Evolutionary conservation across 306 rosid genomes (phyloP), one percentile per base, ranked within the genome.

Genomic region (Canavalia ensiformis): DNA sequence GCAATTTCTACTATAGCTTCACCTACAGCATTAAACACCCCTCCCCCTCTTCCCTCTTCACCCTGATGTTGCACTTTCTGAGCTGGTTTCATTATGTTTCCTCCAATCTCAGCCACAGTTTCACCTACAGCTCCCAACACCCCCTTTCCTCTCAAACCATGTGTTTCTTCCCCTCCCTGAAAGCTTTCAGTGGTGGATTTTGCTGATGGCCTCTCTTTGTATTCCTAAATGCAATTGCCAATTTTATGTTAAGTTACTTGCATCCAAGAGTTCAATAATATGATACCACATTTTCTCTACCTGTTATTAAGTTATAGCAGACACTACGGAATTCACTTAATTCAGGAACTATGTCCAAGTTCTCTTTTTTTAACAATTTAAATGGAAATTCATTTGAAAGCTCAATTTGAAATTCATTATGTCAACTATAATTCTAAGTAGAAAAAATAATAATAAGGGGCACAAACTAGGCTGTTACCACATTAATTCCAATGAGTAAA

Each of bases 1-100:
- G 92, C 97, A 4, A 90, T 89, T 83, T 91, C 97, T 5, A 72
- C 49, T 39, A 89, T 72, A 2, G 97, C 89, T 63, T 91, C 98
- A 1, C 91, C 95, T 45, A 91, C 73, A 50, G 92, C 91, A 28
- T 78, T 86, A 25, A 89, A 34, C 12, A 88, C 78, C 4, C 88
- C 88, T 6, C 77, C 83, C 12, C 13, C 83, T 31, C 39, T 52
- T 7, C 78, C 82, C 2, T 42, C 45, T 47, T 10, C 65, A 41
- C 64, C 46, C 8, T 57, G 6, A 12, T 11, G 33, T 25, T 60
- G 68, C 57, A 66, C 87, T 54, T 33, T 81, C 79, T 77, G 75
- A 0, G 79, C 84, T 50, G 87, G 85, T 80, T 70, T 83, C 4
- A 41, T 9, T 70, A 86, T 64, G 29, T 55, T 79, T 7, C 71